Evolutionary conservation across 345 rosid genomes (phyloP).

Genomic region (Triadica sebifera): DNA sequence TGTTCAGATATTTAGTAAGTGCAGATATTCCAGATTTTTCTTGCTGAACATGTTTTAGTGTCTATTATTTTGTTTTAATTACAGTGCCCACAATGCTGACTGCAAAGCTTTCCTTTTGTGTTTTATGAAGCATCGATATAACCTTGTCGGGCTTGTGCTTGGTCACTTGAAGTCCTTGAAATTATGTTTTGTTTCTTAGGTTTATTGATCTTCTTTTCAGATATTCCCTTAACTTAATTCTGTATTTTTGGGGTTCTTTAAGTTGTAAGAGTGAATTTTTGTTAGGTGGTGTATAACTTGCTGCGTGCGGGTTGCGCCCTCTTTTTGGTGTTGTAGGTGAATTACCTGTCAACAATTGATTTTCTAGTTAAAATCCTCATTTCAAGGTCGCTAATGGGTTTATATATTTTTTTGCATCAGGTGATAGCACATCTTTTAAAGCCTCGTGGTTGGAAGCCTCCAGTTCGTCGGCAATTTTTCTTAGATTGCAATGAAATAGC

Average conservation of each 20-base stretch:
- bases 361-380: background rate
- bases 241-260: background rate
- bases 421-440: conserved; percentile 83
- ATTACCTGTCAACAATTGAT: background rate
- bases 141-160: background rate
- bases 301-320: conserved; percentile 5
- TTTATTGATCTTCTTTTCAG: conserved; percentile 9
- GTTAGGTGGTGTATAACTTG: conserved; percentile 18
- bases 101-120: no score
- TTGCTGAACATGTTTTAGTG: background rate
- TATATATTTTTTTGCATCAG: conserved; percentile 30
- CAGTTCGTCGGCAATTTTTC: conserved; percentile 89
- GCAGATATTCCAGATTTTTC: background rate
- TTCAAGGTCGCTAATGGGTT: background rate
- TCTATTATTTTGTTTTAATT: background rate
- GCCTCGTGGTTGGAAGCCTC: conserved; percentile 99
- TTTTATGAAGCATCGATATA: background rate
- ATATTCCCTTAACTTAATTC: background rate
- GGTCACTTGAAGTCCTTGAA: background rate
- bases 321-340: conserved; percentile 10
- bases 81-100: background rate
- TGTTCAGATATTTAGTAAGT: background rate
- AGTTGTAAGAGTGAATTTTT: conserved; percentile 13
- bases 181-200: background rate
- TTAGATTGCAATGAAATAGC: conserved; percentile 95